phyloP scores from a whole-genome alignment of 2,329 filamentous ascomycete species.

The Monosporascus sp. region DNA sequence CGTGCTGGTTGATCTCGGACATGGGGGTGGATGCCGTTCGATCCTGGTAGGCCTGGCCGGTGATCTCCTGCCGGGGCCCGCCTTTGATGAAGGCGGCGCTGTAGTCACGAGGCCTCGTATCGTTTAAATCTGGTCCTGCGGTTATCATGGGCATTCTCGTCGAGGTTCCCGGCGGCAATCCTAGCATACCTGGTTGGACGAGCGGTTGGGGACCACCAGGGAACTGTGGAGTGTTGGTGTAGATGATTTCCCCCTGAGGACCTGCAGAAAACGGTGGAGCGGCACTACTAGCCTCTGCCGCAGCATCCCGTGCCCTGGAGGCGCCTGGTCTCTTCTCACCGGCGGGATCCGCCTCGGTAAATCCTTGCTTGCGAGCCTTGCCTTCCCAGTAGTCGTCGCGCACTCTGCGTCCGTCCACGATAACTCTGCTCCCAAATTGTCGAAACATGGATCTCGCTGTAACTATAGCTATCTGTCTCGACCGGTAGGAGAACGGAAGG shows the following conservation, averaged over 20 bases:
- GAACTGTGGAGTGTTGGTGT: constrained; percentile 69
- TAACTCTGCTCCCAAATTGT: constrained; percentile 92
- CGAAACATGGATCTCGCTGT: constrained; percentile 98
- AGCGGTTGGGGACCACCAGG: constrained; percentile 63
- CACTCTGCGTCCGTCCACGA: constrained; percentile 82
- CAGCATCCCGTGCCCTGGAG: constrained; percentile 79
- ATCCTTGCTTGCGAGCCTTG: constrained; percentile 94
- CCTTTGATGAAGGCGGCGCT: constrained; percentile 65
- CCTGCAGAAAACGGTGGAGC: constrained; percentile 52
- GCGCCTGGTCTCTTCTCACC: constrained; percentile 94
- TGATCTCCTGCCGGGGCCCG: constrained; percentile 82
- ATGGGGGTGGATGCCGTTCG: constrained; percentile 71
- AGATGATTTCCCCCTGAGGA: constrained; percentile 81
- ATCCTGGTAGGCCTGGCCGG: constrained; percentile 83
- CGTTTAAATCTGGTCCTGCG: constrained; percentile 70
- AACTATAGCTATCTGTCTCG: constrained; percentile 97
- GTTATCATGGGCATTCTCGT: constrained; percentile 81
- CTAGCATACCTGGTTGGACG: constrained; percentile 68
- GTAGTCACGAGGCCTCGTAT: constrained; percentile 74
- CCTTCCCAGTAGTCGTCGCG: constrained; percentile 98
- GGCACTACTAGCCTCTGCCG: constrained; percentile 63
- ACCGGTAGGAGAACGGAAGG: constrained; percentile 93
- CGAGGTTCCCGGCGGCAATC: constrained; percentile 56
- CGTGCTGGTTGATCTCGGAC: constrained; percentile 77
- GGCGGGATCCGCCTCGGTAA: constrained; percentile 92